phyloP scores from a whole-genome alignment of 331 rosid genomes.

The Malus hybrid region DNA sequence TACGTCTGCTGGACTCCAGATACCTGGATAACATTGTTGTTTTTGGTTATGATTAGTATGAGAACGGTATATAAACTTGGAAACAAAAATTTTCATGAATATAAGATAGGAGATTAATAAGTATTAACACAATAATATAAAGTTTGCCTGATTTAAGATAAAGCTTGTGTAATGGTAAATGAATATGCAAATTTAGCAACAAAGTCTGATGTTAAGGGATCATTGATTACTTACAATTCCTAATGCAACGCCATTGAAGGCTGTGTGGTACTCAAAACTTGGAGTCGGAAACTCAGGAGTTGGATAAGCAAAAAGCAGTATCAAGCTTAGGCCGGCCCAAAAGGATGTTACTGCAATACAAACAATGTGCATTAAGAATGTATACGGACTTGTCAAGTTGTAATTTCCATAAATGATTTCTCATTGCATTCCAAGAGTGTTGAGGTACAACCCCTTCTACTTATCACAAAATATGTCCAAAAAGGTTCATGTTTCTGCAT shows the following conservation, averaged over 20 bases:
- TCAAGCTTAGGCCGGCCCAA: conserved; percentile 75
- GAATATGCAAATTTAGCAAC: conserved; percentile 1
- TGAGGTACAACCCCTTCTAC: not conserved
- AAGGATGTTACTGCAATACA: conserved; percentile 65
- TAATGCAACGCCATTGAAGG: conserved; percentile 85
- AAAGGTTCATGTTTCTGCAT: not conserved
- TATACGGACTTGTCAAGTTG: conserved; percentile 1
- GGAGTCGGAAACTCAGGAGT: conserved; percentile 96
- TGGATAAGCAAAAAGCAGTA: conserved; percentile 96
- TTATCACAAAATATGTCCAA: not conserved
- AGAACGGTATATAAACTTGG: not conserved
- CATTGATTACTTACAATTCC: conserved; percentile 76
- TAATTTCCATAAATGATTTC: not conserved
- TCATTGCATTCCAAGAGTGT: not conserved
- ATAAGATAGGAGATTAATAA: too few species aligned
- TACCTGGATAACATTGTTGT: conserved; percentile 42
- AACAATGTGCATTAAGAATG: conserved; percentile 10
- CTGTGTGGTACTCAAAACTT: conserved; percentile 90
- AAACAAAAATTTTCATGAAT: not conserved
- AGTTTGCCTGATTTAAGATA: not conserved
- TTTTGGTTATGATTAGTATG: not conserved
- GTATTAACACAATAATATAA: not conserved
- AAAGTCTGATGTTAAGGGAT: conserved; percentile 7
- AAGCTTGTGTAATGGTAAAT: not conserved
- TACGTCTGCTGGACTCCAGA: conserved; percentile 89